Evolutionary conservation across 2,329 filamentous ascomycete genomes (phyloP).

Genomic region (Colletotrichum horii): DNA sequence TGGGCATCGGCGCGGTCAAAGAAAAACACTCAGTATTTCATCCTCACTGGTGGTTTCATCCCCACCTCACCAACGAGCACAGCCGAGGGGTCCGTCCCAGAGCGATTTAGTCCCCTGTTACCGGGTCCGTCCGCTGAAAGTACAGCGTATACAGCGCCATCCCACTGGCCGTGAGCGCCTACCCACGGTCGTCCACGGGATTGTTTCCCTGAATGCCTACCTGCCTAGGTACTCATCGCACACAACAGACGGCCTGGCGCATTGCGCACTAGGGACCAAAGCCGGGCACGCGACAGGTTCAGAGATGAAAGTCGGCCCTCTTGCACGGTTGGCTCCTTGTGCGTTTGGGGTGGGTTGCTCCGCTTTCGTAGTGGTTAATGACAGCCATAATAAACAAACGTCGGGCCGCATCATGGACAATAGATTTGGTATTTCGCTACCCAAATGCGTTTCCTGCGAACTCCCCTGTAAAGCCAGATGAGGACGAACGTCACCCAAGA

Average conservation of each 20-base stretch:
- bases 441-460: conserved; percentile 19
- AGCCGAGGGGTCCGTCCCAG: conserved; percentile 1
- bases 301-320: not conserved
- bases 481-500: conserved; percentile 14
- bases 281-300: conserved; percentile 1
- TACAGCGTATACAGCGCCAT: not conserved
- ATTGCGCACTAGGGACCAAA: conserved; percentile 6
- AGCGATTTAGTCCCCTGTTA: not conserved
- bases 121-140: conserved; percentile 6
- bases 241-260: not conserved
- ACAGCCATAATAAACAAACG: not conserved
- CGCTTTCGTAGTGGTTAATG: not conserved
- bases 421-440: conserved; percentile 22
- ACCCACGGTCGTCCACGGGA: not conserved
- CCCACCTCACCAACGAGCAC: conserved; percentile 4
- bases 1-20: not conserved
- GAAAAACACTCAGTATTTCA: not conserved
- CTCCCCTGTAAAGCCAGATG: conserved; percentile 20
- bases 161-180: not conserved
- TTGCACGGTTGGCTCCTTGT: not conserved
- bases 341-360: not conserved
- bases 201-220: not conserved
- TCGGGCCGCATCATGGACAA: not conserved
- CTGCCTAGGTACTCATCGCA: not conserved
- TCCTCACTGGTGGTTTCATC: conserved; percentile 13